These are phyloP conservation scores for Trichosanthes cucumerina DNA, from an alignment of 306 rosid genomes.

Conservation along the genomic window DNA sequence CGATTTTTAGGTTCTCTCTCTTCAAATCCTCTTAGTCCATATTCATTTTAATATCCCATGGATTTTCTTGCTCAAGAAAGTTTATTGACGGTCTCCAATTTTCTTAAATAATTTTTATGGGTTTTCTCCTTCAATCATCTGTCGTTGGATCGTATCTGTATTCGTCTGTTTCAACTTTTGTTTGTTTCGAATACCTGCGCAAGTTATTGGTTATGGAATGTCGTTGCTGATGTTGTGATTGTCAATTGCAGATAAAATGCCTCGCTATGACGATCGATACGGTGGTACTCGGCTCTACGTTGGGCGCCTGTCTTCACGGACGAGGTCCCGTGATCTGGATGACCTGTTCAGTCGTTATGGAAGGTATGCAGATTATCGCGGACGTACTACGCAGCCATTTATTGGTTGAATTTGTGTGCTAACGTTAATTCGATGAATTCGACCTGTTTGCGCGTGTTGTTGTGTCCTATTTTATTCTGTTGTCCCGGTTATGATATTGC, in stretches of 20 bases:
- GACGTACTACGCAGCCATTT: neutral
- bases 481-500: neutral
- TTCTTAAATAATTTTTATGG: neutral
- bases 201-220: neutral
- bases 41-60: neutral
- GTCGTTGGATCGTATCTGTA: neutral
- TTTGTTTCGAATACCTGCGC: neutral
- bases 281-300: constrained; percentile 44
- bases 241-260: constrained; percentile 25
- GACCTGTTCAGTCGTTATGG: constrained; percentile 36
- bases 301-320: constrained; percentile 37
- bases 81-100: neutral
- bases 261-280: constrained; percentile 36
- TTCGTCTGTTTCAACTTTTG: neutral
- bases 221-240: neutral
- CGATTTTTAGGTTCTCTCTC: constrained; percentile 1
- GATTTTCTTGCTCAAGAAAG: too few species aligned
- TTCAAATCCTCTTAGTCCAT: neutral
- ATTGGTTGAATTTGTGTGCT: neutral
- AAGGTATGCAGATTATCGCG: constrained; percentile 15
- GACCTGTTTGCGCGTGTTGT: neutral
- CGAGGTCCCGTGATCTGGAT: constrained; percentile 42
- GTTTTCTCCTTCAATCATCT: neutral
- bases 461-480: neutral
- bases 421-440: neutral